Conservation (phyloP, 1,284 basidiomycete genomes). For the Ganoderma lucidum region DNA sequence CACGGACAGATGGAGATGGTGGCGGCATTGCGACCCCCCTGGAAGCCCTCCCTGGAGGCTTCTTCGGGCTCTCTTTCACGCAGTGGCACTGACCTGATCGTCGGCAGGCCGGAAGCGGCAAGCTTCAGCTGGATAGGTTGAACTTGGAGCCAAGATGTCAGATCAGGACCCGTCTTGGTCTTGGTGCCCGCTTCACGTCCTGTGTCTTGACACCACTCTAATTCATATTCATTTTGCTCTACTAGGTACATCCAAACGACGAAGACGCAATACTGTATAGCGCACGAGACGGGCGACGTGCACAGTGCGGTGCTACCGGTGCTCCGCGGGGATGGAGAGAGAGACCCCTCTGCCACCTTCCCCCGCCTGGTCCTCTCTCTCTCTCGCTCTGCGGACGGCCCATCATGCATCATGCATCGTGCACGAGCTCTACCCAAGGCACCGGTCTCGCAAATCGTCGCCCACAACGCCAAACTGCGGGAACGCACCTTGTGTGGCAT, state of each 20-base stretch:
- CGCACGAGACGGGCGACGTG: not conserved
- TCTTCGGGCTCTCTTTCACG: not conserved
- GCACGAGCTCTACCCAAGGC: constrained; percentile 7
- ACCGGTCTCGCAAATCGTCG: constrained; percentile 7
- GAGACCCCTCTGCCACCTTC: not conserved
- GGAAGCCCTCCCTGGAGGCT: not conserved
- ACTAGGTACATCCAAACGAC: not conserved
- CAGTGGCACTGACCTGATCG: not conserved
- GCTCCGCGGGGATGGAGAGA: not conserved
- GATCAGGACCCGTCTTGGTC: not conserved
- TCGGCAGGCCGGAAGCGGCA: constrained; percentile 1
- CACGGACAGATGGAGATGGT: not conserved
- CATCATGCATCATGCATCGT: not conserved
- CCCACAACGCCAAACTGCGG: constrained; percentile 16
- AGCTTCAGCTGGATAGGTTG: not conserved
- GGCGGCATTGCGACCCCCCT: not conserved
- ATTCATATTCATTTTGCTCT: not conserved
- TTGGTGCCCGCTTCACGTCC: not conserved
- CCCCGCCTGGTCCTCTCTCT: too few species aligned
- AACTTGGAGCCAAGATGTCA: not conserved
- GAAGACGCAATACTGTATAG: not conserved
- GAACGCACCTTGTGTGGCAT: constrained; percentile 10
- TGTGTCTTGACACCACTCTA: not conserved
- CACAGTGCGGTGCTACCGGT: not conserved
- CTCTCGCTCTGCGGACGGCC: not conserved